Conservation (phyloP, 371 early-diverging fungal species). For the Mucor mucedo region DNA sequence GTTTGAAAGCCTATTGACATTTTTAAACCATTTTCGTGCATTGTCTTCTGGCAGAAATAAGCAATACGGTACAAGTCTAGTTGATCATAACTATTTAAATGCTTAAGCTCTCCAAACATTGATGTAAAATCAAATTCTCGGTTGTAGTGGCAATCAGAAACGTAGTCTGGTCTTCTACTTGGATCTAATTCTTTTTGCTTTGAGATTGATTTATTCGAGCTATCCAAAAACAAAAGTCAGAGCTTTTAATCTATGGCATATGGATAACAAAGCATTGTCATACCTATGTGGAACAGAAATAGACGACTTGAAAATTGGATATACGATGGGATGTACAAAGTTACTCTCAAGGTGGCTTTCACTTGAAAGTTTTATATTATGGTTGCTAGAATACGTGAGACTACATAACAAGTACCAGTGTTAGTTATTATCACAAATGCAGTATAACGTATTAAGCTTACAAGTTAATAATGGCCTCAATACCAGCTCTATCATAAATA, state of each 20-base stretch:
- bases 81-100: not conserved
- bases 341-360: slow-evolving; percentile 1
- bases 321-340: too few species aligned
- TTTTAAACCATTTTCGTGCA: slow-evolving; percentile 4
- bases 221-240: slow-evolving; percentile 2
- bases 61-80: not conserved
- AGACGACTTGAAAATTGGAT: too few species aligned
- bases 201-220: slow-evolving; percentile 6
- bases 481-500: slow-evolving; percentile 6
- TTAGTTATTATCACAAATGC: not conserved
- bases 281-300: not conserved
- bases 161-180: slow-evolving; percentile 2
- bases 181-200: slow-evolving; percentile 1
- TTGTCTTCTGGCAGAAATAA: slow-evolving; percentile 6
- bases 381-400: slow-evolving; percentile 6
- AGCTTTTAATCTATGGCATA: not conserved
- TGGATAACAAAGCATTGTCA: slow-evolving; percentile 1
- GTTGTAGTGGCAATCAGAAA: slow-evolving; percentile 1
- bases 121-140: slow-evolving; percentile 5
- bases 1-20: not conserved
- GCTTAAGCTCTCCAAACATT: slow-evolving; percentile 7
- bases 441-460: slow-evolving; percentile 1
- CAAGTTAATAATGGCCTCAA: not conserved
- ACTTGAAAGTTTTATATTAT: slow-evolving; percentile 4
- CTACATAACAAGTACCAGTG: not conserved